A percentile compares a stretch with the other conserved stretches of the same genome.
phyloP scores from a whole-genome alignment of 2,329 filamentous ascomycete genomes.

The Alternaria consortialis region DNA sequence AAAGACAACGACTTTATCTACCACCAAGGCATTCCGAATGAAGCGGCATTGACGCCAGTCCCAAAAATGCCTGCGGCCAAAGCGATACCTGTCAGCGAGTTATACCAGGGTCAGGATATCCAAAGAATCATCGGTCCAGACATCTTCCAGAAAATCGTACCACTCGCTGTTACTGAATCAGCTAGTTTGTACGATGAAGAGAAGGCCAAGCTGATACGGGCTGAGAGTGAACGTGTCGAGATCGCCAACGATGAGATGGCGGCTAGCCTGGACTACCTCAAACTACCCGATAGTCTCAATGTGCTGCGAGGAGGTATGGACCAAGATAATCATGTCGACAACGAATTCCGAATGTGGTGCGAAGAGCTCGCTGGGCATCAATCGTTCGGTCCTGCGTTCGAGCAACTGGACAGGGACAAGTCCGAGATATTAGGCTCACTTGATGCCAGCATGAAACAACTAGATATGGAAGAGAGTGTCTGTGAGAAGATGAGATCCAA shows the following conservation, averaged over 20 bases:
- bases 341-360: constrained; percentile 94
- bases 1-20: constrained; percentile 99
- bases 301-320: constrained; percentile 93
- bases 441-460: constrained; percentile 82
- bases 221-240: constrained; percentile 92
- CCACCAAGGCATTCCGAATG: constrained; percentile 87
- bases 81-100: constrained; percentile 93
- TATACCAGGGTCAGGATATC: constrained; percentile 97
- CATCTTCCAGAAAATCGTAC: constrained; percentile 95
- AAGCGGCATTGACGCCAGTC: constrained; percentile 81
- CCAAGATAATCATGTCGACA: constrained; percentile 85
- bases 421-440: constrained; percentile 75
- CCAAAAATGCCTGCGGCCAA: constrained; percentile 94
- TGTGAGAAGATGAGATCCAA: constrained; percentile 99
- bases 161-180: constrained; percentile 93
- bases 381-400: constrained; percentile 79
- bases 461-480: constrained; percentile 97
- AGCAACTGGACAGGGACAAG: constrained; percentile 79
- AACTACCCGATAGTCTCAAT: constrained; percentile 86
- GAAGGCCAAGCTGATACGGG: constrained; percentile 93
- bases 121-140: constrained; percentile 96
- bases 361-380: constrained; percentile 89
- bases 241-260: constrained; percentile 95
- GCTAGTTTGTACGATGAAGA: constrained; percentile 98
- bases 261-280: constrained; percentile 90